Evolutionary conservation across 1,139 yeast genomes (phyloP).

Genomic region (Diutina sp.): DNA sequence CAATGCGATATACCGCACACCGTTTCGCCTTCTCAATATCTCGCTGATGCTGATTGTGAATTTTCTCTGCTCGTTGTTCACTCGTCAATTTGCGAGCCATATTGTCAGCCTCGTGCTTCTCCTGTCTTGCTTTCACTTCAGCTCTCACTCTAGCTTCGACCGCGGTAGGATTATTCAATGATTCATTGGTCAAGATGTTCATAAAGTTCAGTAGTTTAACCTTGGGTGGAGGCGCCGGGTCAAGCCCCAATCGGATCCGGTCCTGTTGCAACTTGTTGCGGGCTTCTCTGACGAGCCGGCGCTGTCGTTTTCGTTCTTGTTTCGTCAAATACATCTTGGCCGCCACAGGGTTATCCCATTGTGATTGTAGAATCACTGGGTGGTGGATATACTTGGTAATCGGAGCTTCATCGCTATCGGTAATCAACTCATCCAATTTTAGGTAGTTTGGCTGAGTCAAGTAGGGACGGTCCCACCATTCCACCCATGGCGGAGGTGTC

Average conservation of each 20-base stretch:
- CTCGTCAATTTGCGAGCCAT: slow-evolving; percentile 46
- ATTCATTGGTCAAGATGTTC: slow-evolving; percentile 76
- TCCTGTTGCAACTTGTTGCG: slow-evolving; percentile 64
- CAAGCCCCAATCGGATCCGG: slow-evolving; percentile 65
- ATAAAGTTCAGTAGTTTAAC: slow-evolving; percentile 72
- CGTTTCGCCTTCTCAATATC: slow-evolving; percentile 34
- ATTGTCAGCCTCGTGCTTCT: slow-evolving; percentile 52
- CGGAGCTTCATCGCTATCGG: slow-evolving; percentile 32
- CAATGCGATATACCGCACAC: slow-evolving; percentile 49
- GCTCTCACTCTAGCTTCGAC: slow-evolving; percentile 61
- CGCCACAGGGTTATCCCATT: slow-evolving; percentile 37
- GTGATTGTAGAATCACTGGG: slow-evolving; percentile 55
- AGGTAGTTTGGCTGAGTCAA: slow-evolving; percentile 14
- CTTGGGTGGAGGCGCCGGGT: slow-evolving; percentile 84
- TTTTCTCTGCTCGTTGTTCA: slow-evolving; percentile 42
- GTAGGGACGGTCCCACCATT: slow-evolving; percentile 74
- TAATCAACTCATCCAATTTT: slow-evolving; percentile 11
- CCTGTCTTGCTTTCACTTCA: slow-evolving; percentile 54
- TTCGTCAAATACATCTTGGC: slow-evolving; percentile 53
- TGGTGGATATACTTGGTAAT: slow-evolving; percentile 64
- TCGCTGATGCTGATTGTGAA: slow-evolving; percentile 30
- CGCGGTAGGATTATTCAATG: slow-evolving; percentile 82
- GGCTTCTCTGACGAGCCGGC: slow-evolving; percentile 59
- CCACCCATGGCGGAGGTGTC: slow-evolving; percentile 43
- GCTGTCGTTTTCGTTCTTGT: slow-evolving; percentile 59